phyloP scores from a whole-genome alignment of 257 asterid genomes.

The Oldenlandia corymbosa region DNA sequence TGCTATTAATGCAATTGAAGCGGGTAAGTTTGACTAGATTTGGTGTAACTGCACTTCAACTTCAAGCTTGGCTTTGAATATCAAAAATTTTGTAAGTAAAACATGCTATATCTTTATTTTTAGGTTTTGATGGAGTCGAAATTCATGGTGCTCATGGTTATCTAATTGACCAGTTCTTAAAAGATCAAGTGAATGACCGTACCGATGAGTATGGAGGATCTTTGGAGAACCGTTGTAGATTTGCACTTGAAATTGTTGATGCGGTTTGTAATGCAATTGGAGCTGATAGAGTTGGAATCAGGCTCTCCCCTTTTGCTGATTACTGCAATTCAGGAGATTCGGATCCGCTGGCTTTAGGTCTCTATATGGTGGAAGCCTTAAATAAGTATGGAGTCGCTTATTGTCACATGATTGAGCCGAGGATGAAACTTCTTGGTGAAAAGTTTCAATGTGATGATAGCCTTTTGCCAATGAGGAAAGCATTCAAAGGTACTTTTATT shows the following conservation, averaged over 20 bases:
- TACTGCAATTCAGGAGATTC: conserved; percentile 42
- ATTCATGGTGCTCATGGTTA: conserved; percentile 72
- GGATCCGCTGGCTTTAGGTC: conserved; percentile 51
- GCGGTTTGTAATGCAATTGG: conserved; percentile 47
- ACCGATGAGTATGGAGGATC: conserved; percentile 65
- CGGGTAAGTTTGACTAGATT: conserved; percentile 42
- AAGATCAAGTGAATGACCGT: conserved; percentile 57
- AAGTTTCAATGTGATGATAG: conserved; percentile 12
- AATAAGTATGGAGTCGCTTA: conserved; percentile 41
- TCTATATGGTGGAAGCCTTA: conserved; percentile 47
- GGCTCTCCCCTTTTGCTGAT: conserved; percentile 53
- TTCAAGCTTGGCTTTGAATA: no score
- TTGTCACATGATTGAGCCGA: conserved; percentile 66
- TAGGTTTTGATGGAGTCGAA: conserved; percentile 83
- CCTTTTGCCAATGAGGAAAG: conserved; percentile 54
- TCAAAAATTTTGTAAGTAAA: no score
- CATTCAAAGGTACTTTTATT: conserved; percentile 53
- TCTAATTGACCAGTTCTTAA: conserved; percentile 63
- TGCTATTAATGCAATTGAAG: conserved; percentile 71
- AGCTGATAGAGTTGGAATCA: conserved; percentile 48
- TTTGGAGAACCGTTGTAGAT: conserved; percentile 58
- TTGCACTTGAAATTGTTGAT: conserved; percentile 49
- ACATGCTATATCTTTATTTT: not conserved
- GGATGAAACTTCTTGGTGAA: conserved; percentile 1
- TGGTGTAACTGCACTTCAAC: no score